Evolutionary conservation across 1,284 basidiomycete species (phyloP).

Genomic region (Fereydounia khargensis): DNA sequence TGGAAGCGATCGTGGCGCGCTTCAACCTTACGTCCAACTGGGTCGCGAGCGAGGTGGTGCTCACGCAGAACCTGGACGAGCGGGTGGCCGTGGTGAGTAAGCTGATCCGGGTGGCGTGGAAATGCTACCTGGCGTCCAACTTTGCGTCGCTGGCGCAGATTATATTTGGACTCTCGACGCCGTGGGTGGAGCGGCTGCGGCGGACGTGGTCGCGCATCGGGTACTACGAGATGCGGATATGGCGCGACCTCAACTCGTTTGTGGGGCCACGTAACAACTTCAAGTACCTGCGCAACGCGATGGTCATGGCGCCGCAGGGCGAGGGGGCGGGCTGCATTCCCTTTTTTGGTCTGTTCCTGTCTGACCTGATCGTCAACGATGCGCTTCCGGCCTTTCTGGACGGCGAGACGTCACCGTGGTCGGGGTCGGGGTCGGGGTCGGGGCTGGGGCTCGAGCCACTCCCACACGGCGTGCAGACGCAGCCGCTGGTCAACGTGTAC

Average conservation of each 20-base stretch:
- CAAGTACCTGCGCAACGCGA: conserved; percentile 61
- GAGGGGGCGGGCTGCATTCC: conserved; percentile 40
- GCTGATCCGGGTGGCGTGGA: conserved; percentile 85
- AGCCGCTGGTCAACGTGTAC: conserved; percentile 48
- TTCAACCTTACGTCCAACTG: conserved; percentile 85
- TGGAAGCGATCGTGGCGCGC: conserved; percentile 70
- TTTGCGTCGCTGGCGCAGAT: conserved; percentile 79
- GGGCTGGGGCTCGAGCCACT: conserved; percentile 28
- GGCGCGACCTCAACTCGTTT: conserved; percentile 72
- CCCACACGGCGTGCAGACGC: conserved; percentile 19
- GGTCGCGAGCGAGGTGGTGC: conserved; percentile 71
- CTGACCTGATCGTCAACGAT: conserved; percentile 45
- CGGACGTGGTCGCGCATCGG: conserved; percentile 70
- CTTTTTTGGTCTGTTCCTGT: conserved; percentile 51
- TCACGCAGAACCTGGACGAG: conserved; percentile 61
- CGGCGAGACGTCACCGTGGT: no score
- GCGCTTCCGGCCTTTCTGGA: conserved; percentile 46
- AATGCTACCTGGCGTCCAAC: conserved; percentile 77
- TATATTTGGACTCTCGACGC: conserved; percentile 72
- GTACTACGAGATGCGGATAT: conserved; percentile 72
- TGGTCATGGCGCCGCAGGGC: conserved; percentile 4
- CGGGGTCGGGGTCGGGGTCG: conserved; percentile 8
- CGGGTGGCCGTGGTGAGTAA: conserved; percentile 71
- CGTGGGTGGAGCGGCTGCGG: conserved; percentile 71
- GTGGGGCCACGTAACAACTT: conserved; percentile 72